Conservation (phyloP, 305 asterid genomes). For the Withania somnifera region DNA sequence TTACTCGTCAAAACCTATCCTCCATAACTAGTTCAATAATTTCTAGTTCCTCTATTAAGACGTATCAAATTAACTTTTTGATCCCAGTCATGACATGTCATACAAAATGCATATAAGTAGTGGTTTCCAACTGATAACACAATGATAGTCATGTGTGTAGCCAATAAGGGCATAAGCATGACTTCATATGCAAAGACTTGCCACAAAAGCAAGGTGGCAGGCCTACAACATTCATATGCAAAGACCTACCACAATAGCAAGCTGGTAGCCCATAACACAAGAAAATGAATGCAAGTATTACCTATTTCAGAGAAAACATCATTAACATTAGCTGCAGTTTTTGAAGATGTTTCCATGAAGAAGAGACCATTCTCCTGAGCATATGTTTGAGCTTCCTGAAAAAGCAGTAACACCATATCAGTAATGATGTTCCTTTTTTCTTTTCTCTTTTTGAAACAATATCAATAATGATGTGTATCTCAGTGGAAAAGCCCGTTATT, state of each 20-base stretch:
- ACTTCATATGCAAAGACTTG: neutral
- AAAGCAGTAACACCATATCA: neutral
- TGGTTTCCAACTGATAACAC: neutral
- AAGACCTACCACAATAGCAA: neutral
- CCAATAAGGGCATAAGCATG: neutral
- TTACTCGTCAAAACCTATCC: neutral
- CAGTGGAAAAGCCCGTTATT: neutral
- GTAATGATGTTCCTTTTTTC: too few species aligned
- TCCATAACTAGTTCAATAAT: neutral
- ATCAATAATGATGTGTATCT: neutral
- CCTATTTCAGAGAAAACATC: conserved; percentile 61
- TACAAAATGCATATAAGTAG: neutral
- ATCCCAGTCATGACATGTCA: neutral
- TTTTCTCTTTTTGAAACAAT: too few species aligned
- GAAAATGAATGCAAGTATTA: conserved; percentile 6
- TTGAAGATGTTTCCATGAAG: conserved; percentile 72
- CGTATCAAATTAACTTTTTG: neutral
- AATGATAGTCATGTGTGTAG: neutral
- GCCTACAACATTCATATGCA: neutral
- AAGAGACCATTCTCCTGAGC: conserved; percentile 64
- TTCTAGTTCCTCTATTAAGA: neutral
- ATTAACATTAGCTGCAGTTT: conserved; percentile 56
- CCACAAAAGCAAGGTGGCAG: neutral
- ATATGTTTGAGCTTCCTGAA: conserved; percentile 56
- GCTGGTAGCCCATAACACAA: neutral